Base-by-base conservation (phyloP, 140 eudicot genomes). In the Oenanthe javanica region DNA sequence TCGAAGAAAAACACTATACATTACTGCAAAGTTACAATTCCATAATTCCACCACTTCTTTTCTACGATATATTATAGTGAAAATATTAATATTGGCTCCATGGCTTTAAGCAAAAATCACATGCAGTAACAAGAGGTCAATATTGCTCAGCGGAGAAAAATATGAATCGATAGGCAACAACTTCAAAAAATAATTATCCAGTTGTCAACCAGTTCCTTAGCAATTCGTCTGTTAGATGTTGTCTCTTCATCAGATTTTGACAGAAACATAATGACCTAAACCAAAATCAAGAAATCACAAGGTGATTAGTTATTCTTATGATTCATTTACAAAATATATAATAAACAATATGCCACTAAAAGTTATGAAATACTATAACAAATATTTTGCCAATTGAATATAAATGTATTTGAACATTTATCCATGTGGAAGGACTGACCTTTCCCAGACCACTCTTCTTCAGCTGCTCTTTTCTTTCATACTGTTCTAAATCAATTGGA, bases 161-260 rank as follows among this genome's bases (percentile, higher is more conserved):
- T 36, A 15, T 9, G 45, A 48, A 15, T 23, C n/a, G 23, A 48
- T 45, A 21, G 23, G 79, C 45, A 48, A 69, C 71, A 67, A 2
- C 9, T 46, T 67, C 46, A 1, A 19, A 66, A 2, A 40, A 57
- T 27, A 66, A 15, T 83, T 86, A 92, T 97, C 99, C 99, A 95
- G 89, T 90, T 89, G 82, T 95, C 97, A 82, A 95, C 97, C 89
- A 95, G 84, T 48, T 92, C 99, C 83, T 95, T 95, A 8, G 99
- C 99, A 77, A 95, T 93, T 77, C 92, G 92, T 80, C 97, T 84
- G 81, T 95, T 95, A 82, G 96, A 79, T 71, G 97, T 86, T 63
- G 96, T 95, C 86, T 95, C 99, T 86, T 95, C 99, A 76, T 95
- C 97, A 4, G 97, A 92, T 86, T 89, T 95, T 3, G 99, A 92